Evolutionary conservation across 345 rosid species (phyloP), one percentile per base, ranked within the genome.

Genomic region (Pistacia vera): DNA sequence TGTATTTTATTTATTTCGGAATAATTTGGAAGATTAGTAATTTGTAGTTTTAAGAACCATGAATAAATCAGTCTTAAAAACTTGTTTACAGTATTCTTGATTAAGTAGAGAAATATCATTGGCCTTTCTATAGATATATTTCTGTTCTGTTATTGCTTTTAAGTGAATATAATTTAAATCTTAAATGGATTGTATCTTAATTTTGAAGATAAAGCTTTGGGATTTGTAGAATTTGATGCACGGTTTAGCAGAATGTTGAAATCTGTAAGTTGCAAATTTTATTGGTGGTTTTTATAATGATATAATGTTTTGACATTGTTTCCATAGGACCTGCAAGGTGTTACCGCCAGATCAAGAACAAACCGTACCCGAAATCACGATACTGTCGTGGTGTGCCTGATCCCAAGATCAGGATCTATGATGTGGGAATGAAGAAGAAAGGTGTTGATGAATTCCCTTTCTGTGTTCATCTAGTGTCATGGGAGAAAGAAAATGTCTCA

Each of bases 381-480:
- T 89, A 77, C 63, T 89, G 92, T 49, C 92, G 96, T 62, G 93
- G 96, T 83, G 96, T 91, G 25, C 96, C 93, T 18, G 96, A 90
- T 59, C 79, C 93, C 0, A 91, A 91, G 77, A 91, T 91, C 83
- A 90, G 91, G 85, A 90, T 91, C 76, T 91, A 89, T 72, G 96
- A 89, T 77, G 93, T 91, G 2, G 96, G 96, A 1, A 91, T 91
- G 96, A 91, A 91, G 82, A 91, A 51, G 90, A 89, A 91, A 18
- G 96, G 96, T 16, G 96, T 91, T 5, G 93, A 91, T 30, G 96
- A 91, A 56, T 91, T 91, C 73, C 93, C 96, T 33, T 91, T 89
- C 84, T 91, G 92, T 73, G 93, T 91, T n/a, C 93, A 88, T 75
- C 79, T 91, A 81, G 96, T 91, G 18, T 89, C 93, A 0, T 91